These are phyloP conservation scores for Boletus vinaceobasis DNA, from an alignment of 768 basidiomycete species.

Conservation along the genomic window DNA sequence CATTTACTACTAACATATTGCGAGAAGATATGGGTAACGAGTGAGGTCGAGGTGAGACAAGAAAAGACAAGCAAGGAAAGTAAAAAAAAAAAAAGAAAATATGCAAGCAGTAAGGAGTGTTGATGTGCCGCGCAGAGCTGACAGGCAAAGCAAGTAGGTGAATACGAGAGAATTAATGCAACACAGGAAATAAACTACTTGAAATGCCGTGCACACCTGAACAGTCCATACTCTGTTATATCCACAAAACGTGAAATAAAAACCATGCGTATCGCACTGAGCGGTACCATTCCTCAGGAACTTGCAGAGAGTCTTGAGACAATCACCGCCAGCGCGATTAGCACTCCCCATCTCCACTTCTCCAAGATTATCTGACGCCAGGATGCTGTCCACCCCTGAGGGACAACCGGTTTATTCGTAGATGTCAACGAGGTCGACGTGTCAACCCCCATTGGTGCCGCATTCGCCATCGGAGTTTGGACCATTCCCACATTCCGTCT, in stretches of 20 bases:
- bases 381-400: constrained; percentile 53
- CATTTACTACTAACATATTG: constrained; percentile 24
- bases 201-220: constrained; percentile 16
- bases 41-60: constrained; percentile 4
- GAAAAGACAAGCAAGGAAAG: constrained; percentile 9
- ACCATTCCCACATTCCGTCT: constrained; percentile 21
- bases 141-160: constrained; percentile 10
- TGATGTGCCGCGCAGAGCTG: constrained; percentile 5
- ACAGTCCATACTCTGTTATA: constrained; percentile 13
- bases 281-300: constrained; percentile 19
- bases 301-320: constrained; percentile 71
- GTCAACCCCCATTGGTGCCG: constrained; percentile 12
- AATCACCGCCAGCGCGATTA: constrained; percentile 74
- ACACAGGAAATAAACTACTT: constrained; percentile 17
- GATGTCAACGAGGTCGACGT: constrained; percentile 19
- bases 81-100: constrained; percentile 1
- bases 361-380: constrained; percentile 73
- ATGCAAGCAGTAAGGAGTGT: constrained; percentile 10
- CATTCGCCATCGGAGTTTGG: constrained; percentile 16
- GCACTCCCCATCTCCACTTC: constrained; percentile 80
- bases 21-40: constrained; percentile 19
- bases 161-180: constrained; percentile 8
- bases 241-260: constrained; percentile 13
- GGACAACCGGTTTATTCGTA: constrained; percentile 30
- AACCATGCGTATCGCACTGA: neutral